Base-by-base conservation (phyloP, 75 land plant species). In the Picea sitchensis region DNA sequence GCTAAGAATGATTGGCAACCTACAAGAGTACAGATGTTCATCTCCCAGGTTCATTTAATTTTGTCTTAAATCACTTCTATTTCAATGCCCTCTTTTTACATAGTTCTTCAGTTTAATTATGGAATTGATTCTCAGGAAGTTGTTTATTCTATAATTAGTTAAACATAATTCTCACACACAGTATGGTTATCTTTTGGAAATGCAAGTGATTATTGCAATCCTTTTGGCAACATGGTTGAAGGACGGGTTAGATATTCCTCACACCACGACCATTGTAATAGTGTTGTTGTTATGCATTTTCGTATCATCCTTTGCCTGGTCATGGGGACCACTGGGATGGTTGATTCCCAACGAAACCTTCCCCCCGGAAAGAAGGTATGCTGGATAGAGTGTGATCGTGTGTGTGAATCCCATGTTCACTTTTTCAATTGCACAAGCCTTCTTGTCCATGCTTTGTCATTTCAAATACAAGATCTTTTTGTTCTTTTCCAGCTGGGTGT, bases 251-350 rank as follows among this genome's bases (percentile, higher is more conserved):
- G 18, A 77, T 0, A 21, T 34, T 26, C 26, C 78, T 1, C 5
- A 5, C 5, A 2, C 41, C 41, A 38, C 5, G 41, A 2, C 41
- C 41, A 38, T 38, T 38, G 1, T 38, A 38, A 38, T 38, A 38
- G 5, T 38, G 41, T 38, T 38, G 2, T 38, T 5, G 41, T 3
- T 38, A 38, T 38, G 41, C 5, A 5, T 38, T 38, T 38, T 38
- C 41, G 5, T 38, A 38, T 38, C 5, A 38, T 38, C 41, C 41
- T 38, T 38, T 38, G 5, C 41, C 41, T 38, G 97, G 88, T 90
- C 94, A 11, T 96, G 98, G 97, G 98, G 98, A 0, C 96, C 96
- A 2, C 5, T 94, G 1, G 93, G 91, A 2, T 96, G 98, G 98
- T 65, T 96, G 38, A 88, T 96, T 5, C 98, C 98, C 1, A 94